These are phyloP conservation scores for Neospermospora avenae DNA, from an alignment of 2,329 filamentous ascomycete species.

Conservation along the genomic window DNA sequence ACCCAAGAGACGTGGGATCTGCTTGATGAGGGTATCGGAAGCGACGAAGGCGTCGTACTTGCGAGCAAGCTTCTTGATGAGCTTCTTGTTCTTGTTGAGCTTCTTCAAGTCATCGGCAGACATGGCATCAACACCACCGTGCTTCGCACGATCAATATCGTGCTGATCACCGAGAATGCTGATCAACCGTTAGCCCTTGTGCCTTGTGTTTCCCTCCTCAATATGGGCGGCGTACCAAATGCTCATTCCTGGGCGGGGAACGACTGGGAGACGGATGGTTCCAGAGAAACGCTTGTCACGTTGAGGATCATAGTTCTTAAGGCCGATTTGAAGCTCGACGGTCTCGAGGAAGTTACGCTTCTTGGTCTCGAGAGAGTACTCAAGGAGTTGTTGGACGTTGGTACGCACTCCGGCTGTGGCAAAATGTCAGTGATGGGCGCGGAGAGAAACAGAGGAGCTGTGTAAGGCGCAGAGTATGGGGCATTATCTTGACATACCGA, in stretches of 20 bases:
- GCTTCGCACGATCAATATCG: slow-evolving; percentile 99
- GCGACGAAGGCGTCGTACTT: slow-evolving; percentile 99
- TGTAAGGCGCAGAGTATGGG: slow-evolving; percentile 1
- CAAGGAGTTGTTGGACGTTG: slow-evolving; percentile 89
- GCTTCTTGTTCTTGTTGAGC: slow-evolving; percentile 99
- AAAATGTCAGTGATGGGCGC: slow-evolving; percentile 21
- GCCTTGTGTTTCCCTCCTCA: slow-evolving; percentile 7
- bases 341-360: slow-evolving; percentile 98
- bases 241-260: slow-evolving; percentile 88
- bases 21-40: slow-evolving; percentile 97
- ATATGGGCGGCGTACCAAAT: slow-evolving; percentile 59
- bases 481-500: slow-evolving; percentile 46
- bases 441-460: neutral
- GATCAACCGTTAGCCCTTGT: slow-evolving; percentile 32
- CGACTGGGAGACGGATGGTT: slow-evolving; percentile 90
- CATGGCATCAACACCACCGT: slow-evolving; percentile 98
- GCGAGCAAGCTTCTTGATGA: slow-evolving; percentile 99
- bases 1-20: slow-evolving; percentile 99
- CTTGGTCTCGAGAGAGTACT: slow-evolving; percentile 94
- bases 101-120: slow-evolving; percentile 99
- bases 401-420: slow-evolving; percentile 86
- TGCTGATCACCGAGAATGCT: slow-evolving; percentile 89
- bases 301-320: slow-evolving; percentile 99
- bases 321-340: slow-evolving; percentile 86
- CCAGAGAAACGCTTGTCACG: slow-evolving; percentile 99